Evolutionary conservation across 2,329 filamentous ascomycete species (phyloP).

Genomic region (Beauveria sp.): DNA sequence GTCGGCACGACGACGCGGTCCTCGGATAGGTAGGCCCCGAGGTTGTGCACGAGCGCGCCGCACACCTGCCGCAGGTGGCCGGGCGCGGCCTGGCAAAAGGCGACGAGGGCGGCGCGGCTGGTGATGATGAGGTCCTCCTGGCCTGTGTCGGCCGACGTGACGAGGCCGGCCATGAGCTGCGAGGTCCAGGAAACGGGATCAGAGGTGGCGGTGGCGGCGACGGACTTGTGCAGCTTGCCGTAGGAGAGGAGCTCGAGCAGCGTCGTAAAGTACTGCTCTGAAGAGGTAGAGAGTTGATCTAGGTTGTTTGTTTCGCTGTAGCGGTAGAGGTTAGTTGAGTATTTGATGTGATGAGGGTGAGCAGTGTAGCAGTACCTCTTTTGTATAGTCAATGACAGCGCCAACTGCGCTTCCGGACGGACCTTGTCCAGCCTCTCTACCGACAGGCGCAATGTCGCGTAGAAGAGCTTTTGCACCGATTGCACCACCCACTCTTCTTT

Average conservation of each 20-base stretch:
- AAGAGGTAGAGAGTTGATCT: conserved; percentile 43
- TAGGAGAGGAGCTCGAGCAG: conserved; percentile 41
- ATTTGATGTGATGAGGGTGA: not conserved
- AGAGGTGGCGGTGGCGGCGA: conserved; percentile 27
- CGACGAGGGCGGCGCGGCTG: conserved; percentile 56
- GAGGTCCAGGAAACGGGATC: conserved; percentile 35
- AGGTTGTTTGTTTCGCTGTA: conserved; percentile 22
- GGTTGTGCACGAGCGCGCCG: conserved; percentile 44
- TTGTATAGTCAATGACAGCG: conserved; percentile 38
- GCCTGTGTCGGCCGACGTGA: conserved; percentile 69
- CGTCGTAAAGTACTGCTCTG: conserved; percentile 48
- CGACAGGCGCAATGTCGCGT: conserved; percentile 57
- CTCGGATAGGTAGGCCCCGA: conserved; percentile 45
- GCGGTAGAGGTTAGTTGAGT: not conserved
- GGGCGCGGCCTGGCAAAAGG: conserved; percentile 39
- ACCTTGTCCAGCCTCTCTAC: conserved; percentile 89
- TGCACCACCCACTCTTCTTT: conserved; percentile 20
- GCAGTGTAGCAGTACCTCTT: conserved; percentile 31
- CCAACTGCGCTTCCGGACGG: conserved; percentile 56
- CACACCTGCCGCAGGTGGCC: conserved; percentile 38
- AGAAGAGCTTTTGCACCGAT: conserved; percentile 35
- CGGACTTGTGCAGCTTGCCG: conserved; percentile 28
- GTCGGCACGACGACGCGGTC: conserved; percentile 70
- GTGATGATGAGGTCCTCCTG: conserved; percentile 68
- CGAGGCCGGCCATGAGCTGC: conserved; percentile 56